A percentile compares a stretch with the other conserved stretches of the same genome.
phyloP scores from a whole-genome alignment of 2,329 filamentous ascomycete genomes.

The Pestalotiopsis fici region DNA sequence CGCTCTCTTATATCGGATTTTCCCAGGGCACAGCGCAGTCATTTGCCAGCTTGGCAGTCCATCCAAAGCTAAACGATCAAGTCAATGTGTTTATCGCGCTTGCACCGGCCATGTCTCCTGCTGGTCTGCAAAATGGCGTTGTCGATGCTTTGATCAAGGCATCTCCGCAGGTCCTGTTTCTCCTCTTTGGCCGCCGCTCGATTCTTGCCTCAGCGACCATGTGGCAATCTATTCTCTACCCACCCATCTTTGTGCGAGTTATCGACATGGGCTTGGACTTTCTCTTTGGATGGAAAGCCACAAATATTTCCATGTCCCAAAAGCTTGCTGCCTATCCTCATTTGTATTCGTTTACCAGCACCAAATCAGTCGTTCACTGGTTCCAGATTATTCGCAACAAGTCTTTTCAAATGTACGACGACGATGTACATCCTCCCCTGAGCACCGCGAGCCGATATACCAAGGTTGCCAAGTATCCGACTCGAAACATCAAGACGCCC shows the following conservation, averaged over 20 bases:
- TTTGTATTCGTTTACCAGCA: slow-evolving; percentile 94
- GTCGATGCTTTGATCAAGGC: slow-evolving; percentile 93
- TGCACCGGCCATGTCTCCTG: slow-evolving; percentile 94
- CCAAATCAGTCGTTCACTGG: slow-evolving; percentile 97
- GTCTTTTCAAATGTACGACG: slow-evolving; percentile 98
- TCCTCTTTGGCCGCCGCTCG: slow-evolving; percentile 88
- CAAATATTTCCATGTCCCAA: slow-evolving; percentile 82
- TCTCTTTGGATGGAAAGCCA: slow-evolving; percentile 85
- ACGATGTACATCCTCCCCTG: slow-evolving; percentile 81
- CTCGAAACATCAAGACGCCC: slow-evolving; percentile 94
- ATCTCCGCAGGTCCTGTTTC: slow-evolving; percentile 87
- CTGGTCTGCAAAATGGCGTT: slow-evolving; percentile 84
- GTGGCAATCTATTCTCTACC: slow-evolving; percentile 96
- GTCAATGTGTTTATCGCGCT: slow-evolving; percentile 96
- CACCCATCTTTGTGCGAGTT: slow-evolving; percentile 84
- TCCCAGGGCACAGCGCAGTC: slow-evolving; percentile 96
- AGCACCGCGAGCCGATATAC: slow-evolving; percentile 80
- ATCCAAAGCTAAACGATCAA: slow-evolving; percentile 88
- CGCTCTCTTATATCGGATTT: slow-evolving; percentile 94
- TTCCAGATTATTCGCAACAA: slow-evolving; percentile 98
- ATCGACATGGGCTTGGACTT: slow-evolving; percentile 83
- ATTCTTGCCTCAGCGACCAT: slow-evolving; percentile 92
- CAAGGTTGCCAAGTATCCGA: slow-evolving; percentile 95
- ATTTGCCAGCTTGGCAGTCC: slow-evolving; percentile 89
- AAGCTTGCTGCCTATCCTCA: slow-evolving; percentile 96